Evolutionary conservation across 179 eudicot species (phyloP), one percentile per base, ranked within the genome.

Genomic region (Actinidia polygama): DNA sequence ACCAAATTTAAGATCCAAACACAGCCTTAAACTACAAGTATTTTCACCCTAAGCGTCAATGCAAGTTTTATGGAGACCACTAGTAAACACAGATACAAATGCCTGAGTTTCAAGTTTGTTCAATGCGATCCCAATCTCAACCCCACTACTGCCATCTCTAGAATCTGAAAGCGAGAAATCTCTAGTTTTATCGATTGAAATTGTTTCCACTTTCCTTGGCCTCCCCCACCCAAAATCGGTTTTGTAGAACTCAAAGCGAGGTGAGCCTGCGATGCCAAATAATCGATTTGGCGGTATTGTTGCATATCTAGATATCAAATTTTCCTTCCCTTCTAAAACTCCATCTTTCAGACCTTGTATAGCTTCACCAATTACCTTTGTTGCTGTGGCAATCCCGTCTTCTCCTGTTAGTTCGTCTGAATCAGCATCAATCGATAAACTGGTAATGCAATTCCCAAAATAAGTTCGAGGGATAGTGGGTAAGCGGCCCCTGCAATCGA

Each of bases 151-250:
- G 62, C 79, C 61, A 54, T 85, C 85, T 78, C 88, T 79, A 46
- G 86, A 77, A 26, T 89, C 87, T 3, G 84, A 71, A 51, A 91
- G 69, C 62, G 83, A 89, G 49, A 91, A 67, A 26, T 86, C 87
- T 79, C 83, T 81, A 44, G 40, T 77, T 30, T 36, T 84, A 58
- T 86, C 89, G 26, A 81, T 83, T 21, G 84, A 86, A 10, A 85
- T 68, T 63, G 83, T 85, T 81, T 89, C 91, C 49, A 87, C 73
- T 62, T 87, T 90, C 75, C 19, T 78, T 4, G 91, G 88, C 58
- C 58, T 83, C 19, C 93, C 91, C 91, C 85, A 88, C 70, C 93
- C 91, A 62, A 89, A 90, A 80, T 90, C 90, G 10, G 73, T 72
- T 12, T 75, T 80, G 61, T 90, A 91, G 12, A 87, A 78, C 36